These are phyloP conservation scores for Aspergillus haitiensis DNA, from an alignment of 495 filamentous ascomycete species.

Conservation along the genomic window DNA sequence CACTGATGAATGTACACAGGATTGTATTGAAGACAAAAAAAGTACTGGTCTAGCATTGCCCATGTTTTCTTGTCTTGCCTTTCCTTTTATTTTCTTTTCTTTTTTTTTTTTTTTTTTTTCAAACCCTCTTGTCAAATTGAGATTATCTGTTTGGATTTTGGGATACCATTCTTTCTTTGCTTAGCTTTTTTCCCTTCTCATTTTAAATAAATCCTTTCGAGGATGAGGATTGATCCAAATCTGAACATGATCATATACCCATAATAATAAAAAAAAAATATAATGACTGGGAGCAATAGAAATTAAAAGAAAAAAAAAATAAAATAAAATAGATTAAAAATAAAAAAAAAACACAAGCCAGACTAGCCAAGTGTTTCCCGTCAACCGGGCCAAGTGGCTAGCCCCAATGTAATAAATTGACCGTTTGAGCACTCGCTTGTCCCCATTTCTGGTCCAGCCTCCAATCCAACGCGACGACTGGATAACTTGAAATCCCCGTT, in stretches of 20 bases:
- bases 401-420: constrained; percentile 13
- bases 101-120: not conserved
- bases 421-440: constrained; percentile 27
- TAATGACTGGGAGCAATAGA: no score
- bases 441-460: constrained; percentile 24
- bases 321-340: not conserved
- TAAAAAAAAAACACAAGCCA: not conserved
- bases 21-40: constrained; percentile 4
- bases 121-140: not conserved
- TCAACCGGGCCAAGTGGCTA: constrained; percentile 20
- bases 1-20: not conserved
- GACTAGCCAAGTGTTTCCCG: constrained; percentile 14
- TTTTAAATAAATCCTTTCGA: no score
- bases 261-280: not conserved
- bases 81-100: not conserved
- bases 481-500: constrained; percentile 5
- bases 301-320: not conserved
- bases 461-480: constrained; percentile 19
- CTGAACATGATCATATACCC: no score
- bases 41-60: not conserved
- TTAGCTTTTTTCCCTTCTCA: no score
- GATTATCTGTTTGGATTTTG: no score
- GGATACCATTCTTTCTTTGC: no score
- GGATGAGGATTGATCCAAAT: no score
- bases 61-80: not conserved